Conservation (phyloP, 164 flowering plant genomes). For the Berberis thunbergii region DNA sequence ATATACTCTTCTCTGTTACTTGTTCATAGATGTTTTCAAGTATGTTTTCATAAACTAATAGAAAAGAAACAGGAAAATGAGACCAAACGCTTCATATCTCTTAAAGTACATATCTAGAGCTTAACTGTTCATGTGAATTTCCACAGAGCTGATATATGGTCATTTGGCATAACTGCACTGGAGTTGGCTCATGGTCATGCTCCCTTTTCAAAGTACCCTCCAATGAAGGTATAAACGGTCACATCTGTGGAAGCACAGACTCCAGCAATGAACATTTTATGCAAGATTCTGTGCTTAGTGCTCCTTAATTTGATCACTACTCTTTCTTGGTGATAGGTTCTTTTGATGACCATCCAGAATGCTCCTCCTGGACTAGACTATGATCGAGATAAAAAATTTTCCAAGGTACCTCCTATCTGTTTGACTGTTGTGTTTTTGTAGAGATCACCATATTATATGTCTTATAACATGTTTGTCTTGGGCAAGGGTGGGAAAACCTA, state of each 20-base stretch:
- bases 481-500: neutral
- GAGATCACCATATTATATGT: too few relatives aligned
- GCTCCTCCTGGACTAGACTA: conserved; percentile 77
- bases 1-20: too few relatives aligned
- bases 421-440: conserved; percentile 12
- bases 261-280: too few relatives aligned
- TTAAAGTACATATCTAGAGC: too few relatives aligned
- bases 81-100: too few relatives aligned
- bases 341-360: conserved; percentile 73
- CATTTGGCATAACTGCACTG: conserved; percentile 64
- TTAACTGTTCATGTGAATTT: neutral
- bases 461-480: too few relatives aligned
- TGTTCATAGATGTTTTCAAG: too few relatives aligned
- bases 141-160: conserved; percentile 68
- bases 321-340: conserved; percentile 33
- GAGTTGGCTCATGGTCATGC: conserved; percentile 81
- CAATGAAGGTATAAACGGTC: conserved; percentile 48
- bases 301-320: conserved; percentile 1
- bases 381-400: conserved; percentile 92
- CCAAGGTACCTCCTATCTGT: conserved; percentile 66
- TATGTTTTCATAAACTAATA: too few relatives aligned
- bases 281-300: neutral
- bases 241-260: neutral
- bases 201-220: conserved; percentile 70
- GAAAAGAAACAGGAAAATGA: too few relatives aligned